phyloP scores from a whole-genome alignment of 805 yeast genomes.

The Barnettozyma siamensis region DNA sequence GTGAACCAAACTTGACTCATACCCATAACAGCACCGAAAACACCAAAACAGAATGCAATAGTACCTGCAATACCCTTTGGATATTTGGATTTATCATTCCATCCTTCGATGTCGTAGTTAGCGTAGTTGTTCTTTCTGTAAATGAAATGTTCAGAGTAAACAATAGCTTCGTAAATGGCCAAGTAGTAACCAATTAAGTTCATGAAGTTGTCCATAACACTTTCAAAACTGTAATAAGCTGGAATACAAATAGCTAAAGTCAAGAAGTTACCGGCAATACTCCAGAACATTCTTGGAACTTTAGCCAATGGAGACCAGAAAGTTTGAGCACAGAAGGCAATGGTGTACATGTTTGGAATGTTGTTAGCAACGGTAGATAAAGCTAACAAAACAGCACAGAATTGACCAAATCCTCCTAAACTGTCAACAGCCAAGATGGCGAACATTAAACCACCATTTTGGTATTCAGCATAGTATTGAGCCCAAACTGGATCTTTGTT shows the following conservation, averaged over 20 bases:
- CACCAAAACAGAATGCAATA: constrained; percentile 75
- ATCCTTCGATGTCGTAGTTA: constrained; percentile 59
- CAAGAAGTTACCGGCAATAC: constrained; percentile 64
- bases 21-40: constrained; percentile 80
- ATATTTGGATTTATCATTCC: constrained; percentile 48
- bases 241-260: constrained; percentile 87
- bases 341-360: constrained; percentile 90
- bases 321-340: constrained; percentile 82
- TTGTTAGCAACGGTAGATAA: constrained; percentile 87
- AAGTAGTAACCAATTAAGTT: constrained; percentile 87
- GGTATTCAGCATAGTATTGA: constrained; percentile 44
- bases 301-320: constrained; percentile 67
- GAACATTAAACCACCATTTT: constrained; percentile 79
- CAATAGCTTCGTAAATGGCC: constrained; percentile 74
- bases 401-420: constrained; percentile 83
- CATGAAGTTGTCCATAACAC: constrained; percentile 83
- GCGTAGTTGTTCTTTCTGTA: constrained; percentile 59
- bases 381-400: constrained; percentile 79
- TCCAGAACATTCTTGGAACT: constrained; percentile 83
- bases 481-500: constrained; percentile 39
- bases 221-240: constrained; percentile 67
- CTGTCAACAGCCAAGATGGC: constrained; percentile 74
- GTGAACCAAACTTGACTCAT: constrained; percentile 83
- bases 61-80: constrained; percentile 80
- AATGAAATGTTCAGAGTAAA: constrained; percentile 77